Conservation (phyloP, 192 early-diverging fungal genomes). For the Umbelopsis sp. region DNA sequence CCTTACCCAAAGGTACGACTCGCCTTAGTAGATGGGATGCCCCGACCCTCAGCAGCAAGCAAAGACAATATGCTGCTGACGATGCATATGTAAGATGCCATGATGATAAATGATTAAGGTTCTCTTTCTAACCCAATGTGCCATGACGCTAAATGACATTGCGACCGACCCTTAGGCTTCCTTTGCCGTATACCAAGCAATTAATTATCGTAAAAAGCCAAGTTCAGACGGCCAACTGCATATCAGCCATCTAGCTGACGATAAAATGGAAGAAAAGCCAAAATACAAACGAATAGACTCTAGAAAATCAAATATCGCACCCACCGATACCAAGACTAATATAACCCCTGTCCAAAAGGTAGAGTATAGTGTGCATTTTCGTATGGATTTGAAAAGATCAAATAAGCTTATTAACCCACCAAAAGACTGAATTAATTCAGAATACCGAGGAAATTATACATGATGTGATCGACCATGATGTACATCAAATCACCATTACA, state of each 20-base stretch:
- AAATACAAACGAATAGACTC: neutral
- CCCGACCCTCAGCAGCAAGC: conserved; percentile 6
- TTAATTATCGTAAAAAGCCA: neutral
- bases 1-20: conserved; percentile 25
- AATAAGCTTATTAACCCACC: no score
- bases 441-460: neutral
- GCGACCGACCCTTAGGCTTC: neutral
- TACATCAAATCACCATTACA: neutral
- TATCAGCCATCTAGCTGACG: conserved; percentile 10
- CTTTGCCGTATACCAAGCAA: neutral
- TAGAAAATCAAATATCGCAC: neutral
- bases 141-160: neutral
- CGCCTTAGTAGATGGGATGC: conserved; percentile 28
- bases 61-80: conserved; percentile 27
- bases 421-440: no score
- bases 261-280: neutral
- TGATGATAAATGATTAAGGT: neutral
- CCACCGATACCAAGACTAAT: neutral
- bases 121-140: neutral
- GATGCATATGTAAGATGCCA: conserved; percentile 29
- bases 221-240: neutral
- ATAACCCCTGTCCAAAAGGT: no score
- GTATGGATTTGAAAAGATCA: no score
- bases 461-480: neutral
- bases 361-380: no score